These are phyloP conservation scores for Annulohypoxylon moriforme DNA, from an alignment of 495 filamentous ascomycete genomes.

Conservation along the genomic window DNA sequence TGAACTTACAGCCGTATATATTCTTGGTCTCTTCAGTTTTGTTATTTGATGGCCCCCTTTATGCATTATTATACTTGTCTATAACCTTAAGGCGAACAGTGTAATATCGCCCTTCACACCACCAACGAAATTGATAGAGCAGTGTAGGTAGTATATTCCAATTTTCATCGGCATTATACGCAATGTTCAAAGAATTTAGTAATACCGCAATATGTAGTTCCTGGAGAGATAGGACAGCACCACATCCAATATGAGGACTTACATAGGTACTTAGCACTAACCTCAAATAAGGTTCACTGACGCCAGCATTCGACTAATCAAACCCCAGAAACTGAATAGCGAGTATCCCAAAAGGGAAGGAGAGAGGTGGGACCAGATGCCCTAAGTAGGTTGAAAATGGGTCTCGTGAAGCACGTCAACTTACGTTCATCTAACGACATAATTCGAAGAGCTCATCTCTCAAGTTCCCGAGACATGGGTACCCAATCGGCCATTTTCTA, in stretches of 20 bases:
- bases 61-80: too few relatives aligned
- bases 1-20: too few relatives aligned
- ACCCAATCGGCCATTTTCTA: slow-evolving; percentile 24
- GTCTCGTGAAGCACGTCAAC: slow-evolving; percentile 38
- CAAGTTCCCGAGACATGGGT: not conserved
- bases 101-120: too few relatives aligned
- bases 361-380: slow-evolving; percentile 11
- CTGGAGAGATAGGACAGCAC: not conserved
- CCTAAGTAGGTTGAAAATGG: slow-evolving; percentile 12
- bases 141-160: too few relatives aligned
- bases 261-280: not conserved
- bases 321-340: not conserved
- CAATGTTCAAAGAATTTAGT: too few relatives aligned
- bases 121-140: too few relatives aligned
- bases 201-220: too few relatives aligned
- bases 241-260: not conserved
- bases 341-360: slow-evolving; percentile 26
- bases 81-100: too few relatives aligned
- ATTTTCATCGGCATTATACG: too few relatives aligned
- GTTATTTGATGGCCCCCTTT: too few relatives aligned
- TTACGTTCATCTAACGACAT: slow-evolving; percentile 31
- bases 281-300: not conserved
- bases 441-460: not conserved
- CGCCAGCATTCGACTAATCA: slow-evolving; percentile 15
- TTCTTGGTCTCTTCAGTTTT: too few relatives aligned